Evolutionary conservation across 2,329 filamentous ascomycete genomes (phyloP), one percentile per base, ranked within the genome.

Genomic region (Penicillium frequentans): DNA sequence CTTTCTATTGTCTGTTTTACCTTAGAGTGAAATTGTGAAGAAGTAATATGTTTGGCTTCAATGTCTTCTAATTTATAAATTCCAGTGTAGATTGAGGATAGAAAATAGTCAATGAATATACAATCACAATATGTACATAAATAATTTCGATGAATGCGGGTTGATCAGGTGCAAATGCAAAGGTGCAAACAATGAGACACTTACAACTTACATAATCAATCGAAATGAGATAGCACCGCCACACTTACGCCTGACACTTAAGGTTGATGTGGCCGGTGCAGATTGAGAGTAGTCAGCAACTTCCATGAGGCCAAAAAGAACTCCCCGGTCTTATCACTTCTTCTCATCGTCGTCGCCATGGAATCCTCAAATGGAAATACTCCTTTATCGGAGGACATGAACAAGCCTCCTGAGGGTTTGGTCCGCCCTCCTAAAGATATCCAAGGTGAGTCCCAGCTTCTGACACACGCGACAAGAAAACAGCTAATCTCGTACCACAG

Each of bases 391-490:
- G 81, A 85, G 54, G 77, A 92, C 61, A 84, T 87, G 61, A 84
- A 87, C 73, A 93, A 92, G 74, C 87, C 91, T 33, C 93, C 93
- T 3, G 79, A 87, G 57, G 91, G 92, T 61, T 84, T 96, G 62
- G 90, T 97, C 55, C 84, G 97, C 54, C 95, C 95, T 23, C 95
- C 86, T 0, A 85, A 87, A 72, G 90, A 93, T 71, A 92, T 97
- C 69, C 88, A 92, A 81, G 81, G 82, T 81, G 65, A 58, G 72
- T 70, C 47, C 23, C 27, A 27, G 21, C 29, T 13, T n/a, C 13
- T 29, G 16, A 44, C 37, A 3, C 52, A 19, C 16, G 45, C 43
- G 43, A 44, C 53, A 35, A 46, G 26, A 44, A 19, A 42, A 11
- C 45, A 61, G 55, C 70, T 75, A 57, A 77, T 56, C 23, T 24